Evolutionary conservation across 2,329 filamentous ascomycete species (phyloP), one percentile per base, ranked within the genome.

Genomic region (Penicillium hesseltinei): DNA sequence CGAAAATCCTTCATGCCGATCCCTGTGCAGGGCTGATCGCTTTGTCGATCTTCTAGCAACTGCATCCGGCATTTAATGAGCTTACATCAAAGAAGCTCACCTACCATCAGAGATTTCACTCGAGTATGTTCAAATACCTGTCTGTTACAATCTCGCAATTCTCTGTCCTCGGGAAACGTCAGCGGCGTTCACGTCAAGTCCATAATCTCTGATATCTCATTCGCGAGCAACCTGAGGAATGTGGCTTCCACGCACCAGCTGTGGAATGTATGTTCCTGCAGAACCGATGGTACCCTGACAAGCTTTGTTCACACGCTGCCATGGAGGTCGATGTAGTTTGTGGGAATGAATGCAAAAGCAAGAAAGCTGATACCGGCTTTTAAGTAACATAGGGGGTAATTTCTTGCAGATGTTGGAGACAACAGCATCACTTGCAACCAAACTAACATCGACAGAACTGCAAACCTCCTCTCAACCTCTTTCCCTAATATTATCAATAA

Each of bases 21-120:
- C 27, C 11, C 40, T 25, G 3, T 15, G 8, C 19, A 56, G 48
- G 35, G 27, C 48, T 52, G 54, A 35, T 44, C 43, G 4, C 11
- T 19, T 6, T 4, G 40, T 23, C 35, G 8, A 40, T 52, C 21
- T 11, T 13, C 25, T 40, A 13, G 11, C 3, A 11, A 52, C 62
- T 59, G 54, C 58, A 55, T 62, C 36, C 60, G 56, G 57, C 31
- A 45, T 17, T 21, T 4, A 40, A 17, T 40, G 15, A 39, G 38
- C 17, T 13, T 50, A n/a, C 19, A 50, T 40, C 21, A n/a, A 48
- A 11, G 1, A 21, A 33, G 23, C 10, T 52, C 27, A 33, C 13
- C 21, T 25, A 27, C 0, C 13, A 17, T 19, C 23, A 35, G 44
- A 42, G 27, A 23, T 44, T 9, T 44, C 36, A 40, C 48, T 21